Percentiles rank a stretch among this genome's conserved stretches.
Conservation (phyloP, 805 yeast species). For the Yamadazyma philogaea region DNA sequence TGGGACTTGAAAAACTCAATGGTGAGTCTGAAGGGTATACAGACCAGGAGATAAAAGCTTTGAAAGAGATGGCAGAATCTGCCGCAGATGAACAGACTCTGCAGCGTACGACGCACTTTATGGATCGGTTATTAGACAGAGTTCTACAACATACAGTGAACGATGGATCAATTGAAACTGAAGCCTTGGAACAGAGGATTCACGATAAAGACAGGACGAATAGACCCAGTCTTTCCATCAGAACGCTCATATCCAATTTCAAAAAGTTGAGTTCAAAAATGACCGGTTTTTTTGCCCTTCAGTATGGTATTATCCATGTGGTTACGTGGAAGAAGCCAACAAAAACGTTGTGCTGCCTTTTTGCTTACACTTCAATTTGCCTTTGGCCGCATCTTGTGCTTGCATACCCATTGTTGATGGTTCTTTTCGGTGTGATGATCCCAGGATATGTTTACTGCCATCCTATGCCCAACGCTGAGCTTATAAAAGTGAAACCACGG, state of each 20-base stretch:
- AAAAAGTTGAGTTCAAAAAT: conserved; percentile 53
- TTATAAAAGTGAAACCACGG: conserved; percentile 44
- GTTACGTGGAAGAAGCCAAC: conserved; percentile 76
- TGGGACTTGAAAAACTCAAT: conserved; percentile 28
- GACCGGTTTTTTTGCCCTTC: conserved; percentile 56
- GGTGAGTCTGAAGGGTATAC: conserved; percentile 13
- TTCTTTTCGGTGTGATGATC: conserved; percentile 57
- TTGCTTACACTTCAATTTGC: conserved; percentile 64
- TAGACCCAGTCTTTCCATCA: conserved; percentile 55
- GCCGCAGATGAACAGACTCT: conserved; percentile 22
- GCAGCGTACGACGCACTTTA: conserved; percentile 41
- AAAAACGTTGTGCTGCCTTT: conserved; percentile 57
- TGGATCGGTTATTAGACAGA: conserved; percentile 56
- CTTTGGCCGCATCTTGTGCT: conserved; percentile 67
- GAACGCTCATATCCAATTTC: conserved; percentile 55
- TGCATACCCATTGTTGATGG: conserved; percentile 56
- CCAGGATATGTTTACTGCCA: conserved; percentile 72
- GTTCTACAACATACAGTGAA: conserved; percentile 50
- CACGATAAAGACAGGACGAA: conserved; percentile 43
- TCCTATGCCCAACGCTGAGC: conserved; percentile 49
- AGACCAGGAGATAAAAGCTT: conserved; percentile 26
- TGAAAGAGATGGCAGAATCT: conserved; percentile 28
- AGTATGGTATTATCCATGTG: conserved; percentile 57
- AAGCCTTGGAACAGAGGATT: conserved; percentile 38
- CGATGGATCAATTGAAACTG: conserved; percentile 47